Conservation (phyloP, 345 rosid species). For the Nephelium lappaceum region DNA sequence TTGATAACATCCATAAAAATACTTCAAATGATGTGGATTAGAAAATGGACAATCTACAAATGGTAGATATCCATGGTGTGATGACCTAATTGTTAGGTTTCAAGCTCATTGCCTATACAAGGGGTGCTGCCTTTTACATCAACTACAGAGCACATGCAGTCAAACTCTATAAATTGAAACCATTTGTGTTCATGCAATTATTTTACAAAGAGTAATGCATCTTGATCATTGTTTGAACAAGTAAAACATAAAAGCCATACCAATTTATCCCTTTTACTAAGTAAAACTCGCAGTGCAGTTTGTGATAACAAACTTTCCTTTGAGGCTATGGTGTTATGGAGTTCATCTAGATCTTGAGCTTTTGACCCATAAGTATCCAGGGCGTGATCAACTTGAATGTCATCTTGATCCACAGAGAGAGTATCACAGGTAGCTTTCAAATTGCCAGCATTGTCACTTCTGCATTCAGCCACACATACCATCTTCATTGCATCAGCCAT, state of each 20-base stretch:
- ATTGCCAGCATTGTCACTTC: constrained; percentile 30
- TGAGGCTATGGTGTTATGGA: constrained; percentile 38
- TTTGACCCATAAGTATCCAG: constrained; percentile 29
- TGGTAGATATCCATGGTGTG: neutral
- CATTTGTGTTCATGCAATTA: neutral
- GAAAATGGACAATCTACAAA: constrained; percentile 3
- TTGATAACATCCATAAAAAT: neutral
- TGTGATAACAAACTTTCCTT: constrained; percentile 45
- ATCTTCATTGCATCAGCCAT: constrained; percentile 12
- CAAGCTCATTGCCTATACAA: neutral
- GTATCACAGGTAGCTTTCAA: constrained; percentile 24
- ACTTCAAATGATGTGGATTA: neutral
- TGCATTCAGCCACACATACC: constrained; percentile 25
- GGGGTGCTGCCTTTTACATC: neutral
- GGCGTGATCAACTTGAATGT: constrained; percentile 22
- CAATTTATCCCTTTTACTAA: constrained; percentile 62
- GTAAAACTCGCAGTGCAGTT: constrained; percentile 53
- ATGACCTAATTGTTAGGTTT: neutral
- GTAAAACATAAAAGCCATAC: constrained; percentile 37
- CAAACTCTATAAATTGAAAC: neutral
- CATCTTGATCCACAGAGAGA: constrained; percentile 21
- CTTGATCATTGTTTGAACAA: constrained; percentile 7
- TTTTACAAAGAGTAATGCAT: constrained; percentile 1
- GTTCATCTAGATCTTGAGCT: constrained; percentile 38
- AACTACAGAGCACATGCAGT: neutral